Evolutionary conservation across 495 filamentous ascomycete genomes (phyloP).

Genomic region (Penicillium macrosclerotiorum): DNA sequence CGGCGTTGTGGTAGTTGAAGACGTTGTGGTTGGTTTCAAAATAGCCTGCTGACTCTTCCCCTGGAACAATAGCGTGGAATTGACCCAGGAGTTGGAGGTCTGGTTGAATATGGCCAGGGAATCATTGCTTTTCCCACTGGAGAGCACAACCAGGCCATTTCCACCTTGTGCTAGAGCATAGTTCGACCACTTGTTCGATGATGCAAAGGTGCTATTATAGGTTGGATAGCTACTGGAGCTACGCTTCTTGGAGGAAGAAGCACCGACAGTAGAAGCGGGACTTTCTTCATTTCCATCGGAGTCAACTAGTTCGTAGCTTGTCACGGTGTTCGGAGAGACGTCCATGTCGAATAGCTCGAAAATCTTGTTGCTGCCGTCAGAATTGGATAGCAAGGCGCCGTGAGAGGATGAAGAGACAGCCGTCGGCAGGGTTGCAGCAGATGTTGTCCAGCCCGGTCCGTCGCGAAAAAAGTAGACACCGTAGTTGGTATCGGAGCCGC

Average conservation of each 20-base stretch:
- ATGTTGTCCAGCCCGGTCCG: conserved; percentile 60
- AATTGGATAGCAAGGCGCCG: conserved; percentile 61
- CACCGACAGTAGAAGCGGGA: conserved; percentile 35
- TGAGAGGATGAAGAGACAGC: conserved; percentile 58
- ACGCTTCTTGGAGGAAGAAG: conserved; percentile 32
- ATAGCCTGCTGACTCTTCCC: conserved; percentile 39
- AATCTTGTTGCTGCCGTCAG: conserved; percentile 81
- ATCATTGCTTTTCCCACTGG: conserved; percentile 63
- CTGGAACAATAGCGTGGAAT: conserved; percentile 65
- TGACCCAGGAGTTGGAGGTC: conserved; percentile 74
- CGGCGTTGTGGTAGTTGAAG: conserved; percentile 24
- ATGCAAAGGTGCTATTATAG: conserved; percentile 75
- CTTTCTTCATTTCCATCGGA: conserved; percentile 39
- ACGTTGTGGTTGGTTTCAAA: conserved; percentile 38
- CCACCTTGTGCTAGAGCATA: conserved; percentile 60
- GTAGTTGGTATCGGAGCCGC: conserved; percentile 64
- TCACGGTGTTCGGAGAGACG: conserved; percentile 72
- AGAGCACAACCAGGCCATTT: conserved; percentile 66
- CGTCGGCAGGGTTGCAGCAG: conserved; percentile 57
- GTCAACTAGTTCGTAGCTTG: conserved; percentile 58
- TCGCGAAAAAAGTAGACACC: conserved; percentile 61
- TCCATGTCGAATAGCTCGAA: conserved; percentile 78
- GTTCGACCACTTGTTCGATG: conserved; percentile 58
- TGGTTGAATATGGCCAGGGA: conserved; percentile 77
- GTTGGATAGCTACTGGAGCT: conserved; percentile 64